A percentile compares a stretch with the other conserved stretches of the same genome.
These are phyloP conservation scores for Malus asiatica DNA, from an alignment of 306 rosid genomes.

Conservation along the genomic window DNA sequence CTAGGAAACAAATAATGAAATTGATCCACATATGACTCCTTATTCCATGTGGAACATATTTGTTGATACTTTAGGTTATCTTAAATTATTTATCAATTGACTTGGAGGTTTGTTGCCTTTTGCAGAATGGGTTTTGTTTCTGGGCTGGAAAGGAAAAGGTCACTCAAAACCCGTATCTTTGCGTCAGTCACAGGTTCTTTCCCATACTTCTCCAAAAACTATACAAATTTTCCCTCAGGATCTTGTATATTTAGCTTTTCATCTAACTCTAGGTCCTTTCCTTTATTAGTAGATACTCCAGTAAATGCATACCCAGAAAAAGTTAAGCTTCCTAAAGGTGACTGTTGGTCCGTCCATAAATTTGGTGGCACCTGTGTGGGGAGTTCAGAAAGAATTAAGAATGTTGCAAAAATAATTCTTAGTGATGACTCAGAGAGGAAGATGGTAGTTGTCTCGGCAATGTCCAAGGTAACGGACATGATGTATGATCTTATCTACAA, in stretches of 20 bases:
- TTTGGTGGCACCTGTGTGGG: conserved; percentile 99
- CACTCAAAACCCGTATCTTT: neutral
- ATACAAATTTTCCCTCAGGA: neutral
- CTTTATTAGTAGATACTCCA: conserved; percentile 31
- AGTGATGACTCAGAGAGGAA: conserved; percentile 77
- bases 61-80: neutral
- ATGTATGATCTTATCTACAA: conserved; percentile 81
- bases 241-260: neutral
- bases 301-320: conserved; percentile 38
- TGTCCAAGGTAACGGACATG: conserved; percentile 97
- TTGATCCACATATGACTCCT: neutral
- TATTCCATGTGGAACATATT: neutral
- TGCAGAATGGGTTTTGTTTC: conserved; percentile 17
- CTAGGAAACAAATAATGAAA: neutral
- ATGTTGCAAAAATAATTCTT: conserved; percentile 64
- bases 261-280: neutral
- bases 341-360: conserved; percentile 90
- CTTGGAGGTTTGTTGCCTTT: neutral
- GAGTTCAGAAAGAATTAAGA: conserved; percentile 69
- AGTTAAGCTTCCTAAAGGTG: conserved; percentile 60
- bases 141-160: conserved; percentile 8
- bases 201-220: neutral
- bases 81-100: neutral
- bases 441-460: conserved; percentile 87
- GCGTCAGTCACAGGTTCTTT: conserved; percentile 27